These are phyloP conservation scores for Pulveroboletus frians DNA, from an alignment of 768 basidiomycete genomes.

Conservation along the genomic window DNA sequence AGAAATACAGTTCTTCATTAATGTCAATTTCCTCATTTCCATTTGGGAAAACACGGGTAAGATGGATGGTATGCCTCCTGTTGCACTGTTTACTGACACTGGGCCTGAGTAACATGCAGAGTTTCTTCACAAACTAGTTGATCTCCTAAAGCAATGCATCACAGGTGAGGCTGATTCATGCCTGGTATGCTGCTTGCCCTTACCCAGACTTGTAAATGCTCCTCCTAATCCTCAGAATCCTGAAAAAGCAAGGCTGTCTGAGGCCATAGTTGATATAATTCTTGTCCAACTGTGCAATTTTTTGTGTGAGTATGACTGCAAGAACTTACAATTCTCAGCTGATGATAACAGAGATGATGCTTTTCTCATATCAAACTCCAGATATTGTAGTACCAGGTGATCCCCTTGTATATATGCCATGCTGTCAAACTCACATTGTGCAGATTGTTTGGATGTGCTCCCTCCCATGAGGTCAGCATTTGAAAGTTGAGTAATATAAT, in stretches of 20 bases:
- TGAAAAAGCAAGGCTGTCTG: conserved; percentile 46
- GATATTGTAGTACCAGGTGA: conserved; percentile 75
- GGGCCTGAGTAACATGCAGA: conserved; percentile 37
- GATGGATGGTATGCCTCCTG: conserved; percentile 51
- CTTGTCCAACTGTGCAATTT: conserved; percentile 84
- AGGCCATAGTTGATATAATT: conserved; percentile 70
- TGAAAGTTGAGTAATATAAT: conserved; percentile 68
- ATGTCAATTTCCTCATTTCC: conserved; percentile 67
- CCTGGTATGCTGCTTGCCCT: conserved; percentile 56
- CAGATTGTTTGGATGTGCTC: conserved; percentile 70
- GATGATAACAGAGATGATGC: conserved; percentile 69
- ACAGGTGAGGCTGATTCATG: conserved; percentile 69
- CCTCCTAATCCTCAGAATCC: conserved; percentile 40
- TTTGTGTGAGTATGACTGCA: conserved; percentile 56
- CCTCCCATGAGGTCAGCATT: conserved; percentile 81
- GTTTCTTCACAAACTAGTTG: conserved; percentile 65
- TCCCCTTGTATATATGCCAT: background rate
- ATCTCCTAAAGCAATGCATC: conserved; percentile 59
- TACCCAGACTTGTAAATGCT: conserved; percentile 38
- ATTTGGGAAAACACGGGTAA: conserved; percentile 71
- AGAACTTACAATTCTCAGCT: background rate
- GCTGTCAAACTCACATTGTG: background rate
- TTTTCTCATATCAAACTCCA: conserved; percentile 87
- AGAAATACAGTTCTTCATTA: conserved; percentile 73
- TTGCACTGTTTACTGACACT: background rate